Conservation (phyloP, 768 basidiomycete genomes). For the Boletus patriciae region DNA sequence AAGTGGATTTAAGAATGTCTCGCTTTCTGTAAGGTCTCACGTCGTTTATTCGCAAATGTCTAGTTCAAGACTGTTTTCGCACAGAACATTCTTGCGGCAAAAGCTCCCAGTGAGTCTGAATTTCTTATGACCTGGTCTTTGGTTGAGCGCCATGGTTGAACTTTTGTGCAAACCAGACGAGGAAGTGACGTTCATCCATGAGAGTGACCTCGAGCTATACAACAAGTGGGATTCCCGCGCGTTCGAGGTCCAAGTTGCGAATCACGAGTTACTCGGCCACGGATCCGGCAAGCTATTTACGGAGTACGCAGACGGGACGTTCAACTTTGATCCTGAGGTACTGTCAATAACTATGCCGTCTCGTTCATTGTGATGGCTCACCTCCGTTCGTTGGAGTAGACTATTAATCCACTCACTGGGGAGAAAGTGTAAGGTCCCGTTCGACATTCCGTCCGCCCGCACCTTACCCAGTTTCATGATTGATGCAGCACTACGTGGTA, state of each 20-base stretch:
- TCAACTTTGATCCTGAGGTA: conserved; percentile 77
- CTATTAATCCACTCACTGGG: conserved; percentile 80
- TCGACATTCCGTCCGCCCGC: background rate
- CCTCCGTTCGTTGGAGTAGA: conserved; percentile 38
- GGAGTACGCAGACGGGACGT: conserved; percentile 69
- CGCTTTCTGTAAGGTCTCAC: conserved; percentile 59
- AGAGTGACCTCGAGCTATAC: conserved; percentile 72
- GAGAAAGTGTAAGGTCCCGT: conserved; percentile 56
- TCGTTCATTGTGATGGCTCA: background rate
- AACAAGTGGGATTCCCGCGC: conserved; percentile 75
- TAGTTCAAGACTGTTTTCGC: background rate
- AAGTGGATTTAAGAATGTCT: conserved; percentile 88
- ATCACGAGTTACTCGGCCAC: conserved; percentile 86
- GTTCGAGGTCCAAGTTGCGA: conserved; percentile 88
- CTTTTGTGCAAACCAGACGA: conserved; percentile 49
- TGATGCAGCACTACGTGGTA: conserved; percentile 74
- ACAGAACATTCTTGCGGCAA: conserved; percentile 87
- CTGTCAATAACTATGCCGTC: conserved; percentile 32
- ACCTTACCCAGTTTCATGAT: background rate
- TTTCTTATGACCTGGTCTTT: background rate
- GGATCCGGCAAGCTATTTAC: conserved; percentile 83
- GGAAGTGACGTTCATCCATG: conserved; percentile 78
- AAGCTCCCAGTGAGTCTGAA: conserved; percentile 63
- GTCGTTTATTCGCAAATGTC: background rate
- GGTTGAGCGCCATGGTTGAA: background rate